phyloP scores from a whole-genome alignment of 2,329 filamentous ascomycete species.

The Penicillium sp. region DNA sequence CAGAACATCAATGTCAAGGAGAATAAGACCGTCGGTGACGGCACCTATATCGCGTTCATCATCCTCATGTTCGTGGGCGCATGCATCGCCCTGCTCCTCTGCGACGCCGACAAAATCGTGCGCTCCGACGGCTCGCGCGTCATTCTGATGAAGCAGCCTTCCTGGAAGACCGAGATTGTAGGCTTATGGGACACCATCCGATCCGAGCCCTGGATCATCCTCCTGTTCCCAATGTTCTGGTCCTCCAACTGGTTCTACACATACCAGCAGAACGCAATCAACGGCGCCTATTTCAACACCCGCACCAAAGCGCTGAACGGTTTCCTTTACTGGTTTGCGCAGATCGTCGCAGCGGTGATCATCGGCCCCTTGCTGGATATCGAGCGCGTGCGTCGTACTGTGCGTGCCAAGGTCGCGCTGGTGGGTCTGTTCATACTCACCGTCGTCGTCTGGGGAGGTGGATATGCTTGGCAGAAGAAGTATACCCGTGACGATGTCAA shows the following conservation, averaged over 20 bases:
- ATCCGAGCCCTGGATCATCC: conserved; percentile 68
- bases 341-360: conserved; percentile 70
- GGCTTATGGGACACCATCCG: conserved; percentile 71
- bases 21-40: conserved; percentile 54
- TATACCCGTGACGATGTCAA: conserved; percentile 49
- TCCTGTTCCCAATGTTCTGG: conserved; percentile 79
- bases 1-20: conserved; percentile 41
- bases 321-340: conserved; percentile 70
- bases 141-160: conserved; percentile 84
- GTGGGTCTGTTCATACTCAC: conserved; percentile 63
- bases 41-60: conserved; percentile 81
- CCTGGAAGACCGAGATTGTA: conserved; percentile 72
- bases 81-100: conserved; percentile 65
- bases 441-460: conserved; percentile 76
- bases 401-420: conserved; percentile 65
- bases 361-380: conserved; percentile 71
- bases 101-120: conserved; percentile 67
- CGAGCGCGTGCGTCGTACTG: conserved; percentile 56
- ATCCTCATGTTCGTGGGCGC: conserved; percentile 73
- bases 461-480: conserved; percentile 69
- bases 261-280: conserved; percentile 73
- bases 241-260: conserved; percentile 76
- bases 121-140: conserved; percentile 74
- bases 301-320: conserved; percentile 72
- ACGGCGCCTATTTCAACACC: conserved; percentile 66